These are phyloP conservation scores for Zelopaecilomyces penicillatus DNA, from an alignment of 2,329 filamentous ascomycete genomes.

Conservation along the genomic window DNA sequence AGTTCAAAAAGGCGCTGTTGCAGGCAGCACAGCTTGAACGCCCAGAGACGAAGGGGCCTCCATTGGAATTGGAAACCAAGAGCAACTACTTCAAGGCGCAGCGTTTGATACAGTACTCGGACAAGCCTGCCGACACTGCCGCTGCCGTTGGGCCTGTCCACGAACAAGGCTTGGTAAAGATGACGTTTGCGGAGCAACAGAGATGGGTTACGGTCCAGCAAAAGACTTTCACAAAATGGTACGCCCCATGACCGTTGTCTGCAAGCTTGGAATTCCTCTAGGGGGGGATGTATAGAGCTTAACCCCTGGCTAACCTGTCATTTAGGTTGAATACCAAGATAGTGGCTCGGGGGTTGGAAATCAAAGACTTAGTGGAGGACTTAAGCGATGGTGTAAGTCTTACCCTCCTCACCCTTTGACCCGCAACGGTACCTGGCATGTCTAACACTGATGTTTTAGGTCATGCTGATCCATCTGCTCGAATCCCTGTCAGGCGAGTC, in stretches of 20 bases:
- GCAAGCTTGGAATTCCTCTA: not conserved
- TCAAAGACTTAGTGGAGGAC: conserved; percentile 81
- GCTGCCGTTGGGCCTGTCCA: conserved; percentile 37
- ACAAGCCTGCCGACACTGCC: conserved; percentile 24
- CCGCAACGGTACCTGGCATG: too few relatives aligned
- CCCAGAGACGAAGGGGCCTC: too few relatives aligned
- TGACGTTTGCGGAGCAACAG: conserved; percentile 57
- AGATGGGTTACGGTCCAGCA: conserved; percentile 78
- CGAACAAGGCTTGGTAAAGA: conserved; percentile 46
- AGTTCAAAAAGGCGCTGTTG: too few relatives aligned
- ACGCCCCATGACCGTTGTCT: conserved; percentile 4
- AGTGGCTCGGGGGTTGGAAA: conserved; percentile 64
- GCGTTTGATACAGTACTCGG: too few relatives aligned
- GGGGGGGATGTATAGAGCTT: conserved; percentile 1
- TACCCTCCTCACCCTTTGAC: too few relatives aligned
- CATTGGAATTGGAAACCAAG: too few relatives aligned
- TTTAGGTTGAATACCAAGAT: conserved; percentile 92
- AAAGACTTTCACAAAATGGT: conserved; percentile 98
- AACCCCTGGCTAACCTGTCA: conserved; percentile 4
- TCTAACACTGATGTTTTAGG: conserved; percentile 38
- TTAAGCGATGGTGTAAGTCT: conserved; percentile 82
- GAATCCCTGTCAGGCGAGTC: conserved; percentile 94
- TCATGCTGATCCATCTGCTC: conserved; percentile 91
- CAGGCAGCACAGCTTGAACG: too few relatives aligned
- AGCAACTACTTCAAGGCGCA: too few relatives aligned